Evolutionary conservation across 257 asterid genomes (phyloP).

Genomic region (Solanum boliviense): DNA sequence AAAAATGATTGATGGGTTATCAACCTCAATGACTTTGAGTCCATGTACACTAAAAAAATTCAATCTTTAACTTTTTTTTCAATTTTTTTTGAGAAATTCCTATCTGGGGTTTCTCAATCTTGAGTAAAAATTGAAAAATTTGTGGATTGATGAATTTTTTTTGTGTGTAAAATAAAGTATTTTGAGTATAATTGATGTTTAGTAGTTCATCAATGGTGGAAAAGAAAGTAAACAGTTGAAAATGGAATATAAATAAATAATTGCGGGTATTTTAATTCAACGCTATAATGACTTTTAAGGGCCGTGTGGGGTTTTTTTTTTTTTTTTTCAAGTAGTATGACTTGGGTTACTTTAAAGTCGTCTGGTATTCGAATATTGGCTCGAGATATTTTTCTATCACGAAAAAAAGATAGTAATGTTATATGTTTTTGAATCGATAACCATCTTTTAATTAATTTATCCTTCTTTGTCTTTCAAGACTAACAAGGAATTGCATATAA

Average conservation of each 20-base stretch:
- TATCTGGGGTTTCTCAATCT: not conserved
- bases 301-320: not conserved
- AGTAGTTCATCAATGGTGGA: not conserved
- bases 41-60: conserved; percentile 29
- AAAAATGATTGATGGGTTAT: conserved; percentile 87
- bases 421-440: not conserved
- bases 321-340: no score
- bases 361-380: not conserved
- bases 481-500: not conserved
- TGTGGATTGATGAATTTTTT: not conserved
- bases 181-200: not conserved
- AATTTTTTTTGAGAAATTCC: not conserved
- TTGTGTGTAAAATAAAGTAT: not conserved
- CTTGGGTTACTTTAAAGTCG: not conserved
- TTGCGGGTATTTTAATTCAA: not conserved
- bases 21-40: conserved; percentile 65
- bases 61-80: not conserved
- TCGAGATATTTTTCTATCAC: not conserved
- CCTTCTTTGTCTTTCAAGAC: not conserved
- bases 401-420: no score
- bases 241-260: not conserved
- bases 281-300: not conserved
- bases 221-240: not conserved
- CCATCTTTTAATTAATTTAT: no score
- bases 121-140: not conserved